phyloP scores from a whole-genome alignment of 2,329 filamentous ascomycete species.

The Botryotinia convoluta region DNA sequence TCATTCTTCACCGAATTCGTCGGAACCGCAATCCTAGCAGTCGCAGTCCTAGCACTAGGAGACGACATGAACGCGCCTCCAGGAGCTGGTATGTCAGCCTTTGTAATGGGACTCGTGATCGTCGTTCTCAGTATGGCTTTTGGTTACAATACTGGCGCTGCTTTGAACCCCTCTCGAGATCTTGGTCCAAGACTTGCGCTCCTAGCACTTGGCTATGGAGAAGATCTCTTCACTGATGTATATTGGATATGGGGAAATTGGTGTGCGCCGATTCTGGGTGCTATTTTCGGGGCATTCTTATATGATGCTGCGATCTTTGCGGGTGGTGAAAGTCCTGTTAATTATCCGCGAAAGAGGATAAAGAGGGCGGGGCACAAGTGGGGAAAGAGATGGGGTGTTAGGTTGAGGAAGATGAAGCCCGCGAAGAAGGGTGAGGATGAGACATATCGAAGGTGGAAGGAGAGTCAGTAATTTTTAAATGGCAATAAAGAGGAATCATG shows the following conservation, averaged over 20 bases:
- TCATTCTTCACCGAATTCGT: constrained; percentile 50
- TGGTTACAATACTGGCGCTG: constrained; percentile 47
- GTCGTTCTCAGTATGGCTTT: constrained; percentile 42
- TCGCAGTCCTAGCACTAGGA: constrained; percentile 46
- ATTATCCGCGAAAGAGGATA: constrained; percentile 47
- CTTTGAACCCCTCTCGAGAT: constrained; percentile 50
- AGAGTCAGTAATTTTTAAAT: background rate
- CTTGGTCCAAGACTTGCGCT: constrained; percentile 49
- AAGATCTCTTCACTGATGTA: constrained; percentile 42
- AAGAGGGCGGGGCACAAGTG: constrained; percentile 47
- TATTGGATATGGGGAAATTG: constrained; percentile 47
- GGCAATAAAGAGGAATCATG: background rate
- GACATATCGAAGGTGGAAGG: constrained; percentile 5
- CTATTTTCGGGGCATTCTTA: constrained; percentile 46
- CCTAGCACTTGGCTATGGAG: constrained; percentile 45
- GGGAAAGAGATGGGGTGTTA: constrained; percentile 33
- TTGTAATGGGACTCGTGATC: constrained; percentile 48
- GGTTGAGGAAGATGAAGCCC: constrained; percentile 21
- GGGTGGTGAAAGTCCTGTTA: constrained; percentile 50
- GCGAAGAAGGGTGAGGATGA: background rate
- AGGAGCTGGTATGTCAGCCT: constrained; percentile 51
- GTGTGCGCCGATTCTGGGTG: constrained; percentile 41
- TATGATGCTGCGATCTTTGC: constrained; percentile 53
- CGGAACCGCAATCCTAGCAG: constrained; percentile 43
- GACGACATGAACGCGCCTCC: constrained; percentile 48